phyloP scores from a whole-genome alignment of 352 stramenopile species.

The Phytophthora capsici region DNA sequence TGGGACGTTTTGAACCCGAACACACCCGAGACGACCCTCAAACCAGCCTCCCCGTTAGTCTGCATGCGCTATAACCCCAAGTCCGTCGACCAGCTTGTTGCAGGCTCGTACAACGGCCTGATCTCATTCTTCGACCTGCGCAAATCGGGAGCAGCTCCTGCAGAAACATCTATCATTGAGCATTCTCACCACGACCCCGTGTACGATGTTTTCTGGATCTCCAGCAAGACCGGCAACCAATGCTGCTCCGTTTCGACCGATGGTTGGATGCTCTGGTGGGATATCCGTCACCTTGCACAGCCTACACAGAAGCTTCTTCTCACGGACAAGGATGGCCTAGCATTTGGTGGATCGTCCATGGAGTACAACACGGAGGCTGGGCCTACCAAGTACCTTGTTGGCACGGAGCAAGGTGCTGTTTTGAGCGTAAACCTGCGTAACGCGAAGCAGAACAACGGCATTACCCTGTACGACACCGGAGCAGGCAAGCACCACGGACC shows the following conservation, averaged over 20 bases:
- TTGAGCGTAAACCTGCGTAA: conserved; percentile 96
- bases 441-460: conserved; percentile 97
- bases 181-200: conserved; percentile 98
- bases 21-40: conserved; percentile 94
- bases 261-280: conserved; percentile 93
- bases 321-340: conserved; percentile 78
- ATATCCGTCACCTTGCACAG: conserved; percentile 88
- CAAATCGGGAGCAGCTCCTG: conserved; percentile 88
- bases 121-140: conserved; percentile 97
- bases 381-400: conserved; percentile 97
- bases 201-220: conserved; percentile 97
- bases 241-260: conserved; percentile 97
- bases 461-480: conserved; percentile 95
- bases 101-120: conserved; percentile 96
- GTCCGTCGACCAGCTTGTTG: conserved; percentile 95
- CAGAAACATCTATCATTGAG: conserved; percentile 95
- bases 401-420: conserved; percentile 97
- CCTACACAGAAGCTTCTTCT: conserved; percentile 84
- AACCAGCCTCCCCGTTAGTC: conserved; percentile 88
- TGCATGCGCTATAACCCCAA: conserved; percentile 98
- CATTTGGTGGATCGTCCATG: conserved; percentile 94
- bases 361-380: conserved; percentile 97
- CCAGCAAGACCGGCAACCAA: conserved; percentile 96
- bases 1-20: conserved; percentile 98
- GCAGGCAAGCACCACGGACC: conserved; percentile 95